Percentiles rank a stretch among this genome's conserved stretches.
Conservation (phyloP, 805 yeast genomes). For the Pichia heedii region DNA sequence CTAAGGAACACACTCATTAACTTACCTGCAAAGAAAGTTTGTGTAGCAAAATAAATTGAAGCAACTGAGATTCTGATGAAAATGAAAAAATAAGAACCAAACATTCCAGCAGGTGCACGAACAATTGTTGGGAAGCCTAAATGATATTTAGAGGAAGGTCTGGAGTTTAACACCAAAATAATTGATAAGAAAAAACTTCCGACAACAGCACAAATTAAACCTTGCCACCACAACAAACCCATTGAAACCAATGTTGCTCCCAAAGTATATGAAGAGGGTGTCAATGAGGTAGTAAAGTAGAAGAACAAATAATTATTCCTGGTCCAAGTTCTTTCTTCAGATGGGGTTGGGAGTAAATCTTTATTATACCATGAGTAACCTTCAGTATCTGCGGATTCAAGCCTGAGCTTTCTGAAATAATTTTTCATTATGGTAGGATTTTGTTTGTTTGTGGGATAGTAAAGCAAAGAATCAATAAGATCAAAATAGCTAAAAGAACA, state of each 20-base stretch:
- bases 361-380: conserved; percentile 16
- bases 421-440: no score
- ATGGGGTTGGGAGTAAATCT: conserved; percentile 28
- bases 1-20: conserved; percentile 30
- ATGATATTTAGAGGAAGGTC: conserved; percentile 41
- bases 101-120: conserved; percentile 37
- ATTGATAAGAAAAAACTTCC: conserved; percentile 23
- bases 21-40: conserved; percentile 38
- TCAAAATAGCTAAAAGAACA: no score
- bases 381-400: conserved; percentile 4
- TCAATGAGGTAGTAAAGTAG: conserved; percentile 16
- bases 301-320: conserved; percentile 9
- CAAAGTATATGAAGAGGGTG: conserved; percentile 17
- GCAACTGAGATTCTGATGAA: conserved; percentile 34
- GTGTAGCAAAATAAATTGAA: conserved; percentile 38
- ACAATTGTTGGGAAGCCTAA: conserved; percentile 39
- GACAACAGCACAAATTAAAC: conserved; percentile 13
- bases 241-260: conserved; percentile 16
- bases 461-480: no score
- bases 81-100: conserved; percentile 35
- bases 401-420: conserved; percentile 10
- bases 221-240: conserved; percentile 17
- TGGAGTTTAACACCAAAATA: conserved; percentile 37
- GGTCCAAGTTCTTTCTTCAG: conserved; percentile 26
- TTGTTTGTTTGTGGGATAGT: no score